Evolutionary conservation across 1,139 yeast species (phyloP).

Genomic region (Hanseniaspora sp.): DNA sequence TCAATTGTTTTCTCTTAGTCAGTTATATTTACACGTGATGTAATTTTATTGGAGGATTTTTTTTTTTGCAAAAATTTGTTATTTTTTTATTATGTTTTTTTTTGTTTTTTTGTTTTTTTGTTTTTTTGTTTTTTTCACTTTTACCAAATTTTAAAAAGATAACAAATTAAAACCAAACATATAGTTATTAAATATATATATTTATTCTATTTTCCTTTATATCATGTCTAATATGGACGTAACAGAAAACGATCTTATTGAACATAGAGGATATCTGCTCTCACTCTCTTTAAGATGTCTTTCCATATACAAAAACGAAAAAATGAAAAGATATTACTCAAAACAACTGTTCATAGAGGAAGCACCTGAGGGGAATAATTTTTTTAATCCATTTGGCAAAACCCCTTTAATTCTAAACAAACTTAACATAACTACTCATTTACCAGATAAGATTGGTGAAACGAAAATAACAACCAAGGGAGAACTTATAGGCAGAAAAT

Average conservation of each 20-base stretch:
- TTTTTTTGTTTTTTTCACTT: no score
- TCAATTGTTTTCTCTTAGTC: no score
- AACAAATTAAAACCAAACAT: not conserved
- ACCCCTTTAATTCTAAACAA: not conserved
- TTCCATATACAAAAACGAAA: not conserved
- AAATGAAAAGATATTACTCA: not conserved
- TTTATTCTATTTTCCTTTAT: not conserved
- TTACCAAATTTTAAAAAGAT: not conserved
- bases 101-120: no score
- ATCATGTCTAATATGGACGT: not conserved
- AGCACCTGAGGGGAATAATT: not conserved
- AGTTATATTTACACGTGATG: not conserved
- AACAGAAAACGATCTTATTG: not conserved
- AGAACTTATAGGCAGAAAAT: not conserved
- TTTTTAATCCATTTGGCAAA: slow-evolving; percentile 4
- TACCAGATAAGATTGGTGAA: slow-evolving; percentile 5
- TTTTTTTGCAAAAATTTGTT: no score
- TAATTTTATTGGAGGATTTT: no score
- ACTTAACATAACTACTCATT: slow-evolving; percentile 1
- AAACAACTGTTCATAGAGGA: slow-evolving; percentile 2
- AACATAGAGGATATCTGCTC: not conserved
- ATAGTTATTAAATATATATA: not conserved
- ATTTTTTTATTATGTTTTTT: no score
- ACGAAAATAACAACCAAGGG: not conserved
- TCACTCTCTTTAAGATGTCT: not conserved